A percentile compares a stretch with the other conserved stretches of the same genome.
Conservation (phyloP, 2,329 filamentous ascomycete species). For the Fusarium haematococcum region DNA sequence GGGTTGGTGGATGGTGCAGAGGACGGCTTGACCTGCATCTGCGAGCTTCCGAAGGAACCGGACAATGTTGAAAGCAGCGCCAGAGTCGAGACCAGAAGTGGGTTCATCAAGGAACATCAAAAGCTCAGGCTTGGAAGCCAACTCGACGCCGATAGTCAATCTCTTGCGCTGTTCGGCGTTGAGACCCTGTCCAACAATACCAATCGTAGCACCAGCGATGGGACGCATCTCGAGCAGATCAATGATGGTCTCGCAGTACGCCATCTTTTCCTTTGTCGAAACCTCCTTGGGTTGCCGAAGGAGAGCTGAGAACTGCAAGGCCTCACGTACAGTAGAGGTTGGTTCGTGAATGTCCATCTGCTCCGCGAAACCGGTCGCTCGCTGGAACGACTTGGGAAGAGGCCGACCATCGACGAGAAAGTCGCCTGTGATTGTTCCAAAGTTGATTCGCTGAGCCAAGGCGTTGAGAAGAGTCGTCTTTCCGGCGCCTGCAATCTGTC, state of each 20-base stretch:
- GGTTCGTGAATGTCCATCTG: conserved; percentile 77
- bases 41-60: conserved; percentile 72
- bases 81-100: conserved; percentile 68
- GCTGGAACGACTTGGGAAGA: conserved; percentile 80
- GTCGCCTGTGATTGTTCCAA: conserved; percentile 81
- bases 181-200: conserved; percentile 67
- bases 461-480: conserved; percentile 83
- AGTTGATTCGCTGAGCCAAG: conserved; percentile 79
- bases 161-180: conserved; percentile 70
- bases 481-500: conserved; percentile 57
- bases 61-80: conserved; percentile 71
- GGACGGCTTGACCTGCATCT: conserved; percentile 68
- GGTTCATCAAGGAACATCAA: conserved; percentile 75
- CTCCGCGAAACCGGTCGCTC: conserved; percentile 78
- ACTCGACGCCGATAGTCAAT: conserved; percentile 67
- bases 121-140: conserved; percentile 68
- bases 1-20: conserved; percentile 72
- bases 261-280: conserved; percentile 71
- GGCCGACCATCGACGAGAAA: conserved; percentile 82
- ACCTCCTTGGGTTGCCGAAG: conserved; percentile 71
- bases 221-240: conserved; percentile 75
- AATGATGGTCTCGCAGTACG: conserved; percentile 76
- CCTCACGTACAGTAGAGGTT: conserved; percentile 74
- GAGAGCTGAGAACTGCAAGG: conserved; percentile 73
- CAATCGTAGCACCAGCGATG: conserved; percentile 74